These are phyloP conservation scores for Crotalaria pallida DNA, from an alignment of 306 rosid species.

Conservation along the genomic window DNA sequence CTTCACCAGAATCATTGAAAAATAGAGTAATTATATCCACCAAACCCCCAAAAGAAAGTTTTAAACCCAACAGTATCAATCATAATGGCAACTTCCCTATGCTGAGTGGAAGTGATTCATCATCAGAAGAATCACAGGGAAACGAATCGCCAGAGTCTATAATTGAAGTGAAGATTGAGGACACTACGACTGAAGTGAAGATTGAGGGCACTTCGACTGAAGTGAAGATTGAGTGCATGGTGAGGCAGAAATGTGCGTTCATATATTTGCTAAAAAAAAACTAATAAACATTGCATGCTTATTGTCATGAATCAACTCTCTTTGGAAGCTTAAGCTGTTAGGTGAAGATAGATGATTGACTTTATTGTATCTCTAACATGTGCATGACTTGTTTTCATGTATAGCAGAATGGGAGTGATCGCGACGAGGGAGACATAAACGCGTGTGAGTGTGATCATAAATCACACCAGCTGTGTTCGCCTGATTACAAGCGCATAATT, in stretches of 20 bases:
- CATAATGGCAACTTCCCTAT: conserved; percentile 6
- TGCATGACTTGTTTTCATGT: conserved; percentile 10
- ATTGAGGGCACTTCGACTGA: conserved; percentile 23
- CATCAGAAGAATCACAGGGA: conserved; percentile 49
- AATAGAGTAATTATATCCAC: conserved; percentile 69
- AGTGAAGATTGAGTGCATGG: conserved; percentile 4
- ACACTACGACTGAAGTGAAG: conserved; percentile 23
- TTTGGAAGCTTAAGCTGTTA: too few relatives aligned
- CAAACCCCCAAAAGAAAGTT: conserved; percentile 69
- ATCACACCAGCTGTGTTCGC: conserved; percentile 37
- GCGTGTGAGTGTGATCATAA: conserved; percentile 29
- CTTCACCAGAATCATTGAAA: conserved; percentile 76
- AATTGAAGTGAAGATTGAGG: conserved; percentile 35
- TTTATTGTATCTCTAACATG: too few relatives aligned
- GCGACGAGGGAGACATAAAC: conserved; percentile 38
- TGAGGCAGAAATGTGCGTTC: conserved; percentile 19
- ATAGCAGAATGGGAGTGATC: conserved; percentile 55
- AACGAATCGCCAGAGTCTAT: conserved; percentile 26
- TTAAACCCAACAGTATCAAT: conserved; percentile 25
- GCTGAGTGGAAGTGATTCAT: conserved; percentile 48
- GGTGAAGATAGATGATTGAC: too few relatives aligned
- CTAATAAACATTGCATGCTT: neutral
- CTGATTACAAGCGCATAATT: conserved; percentile 62
- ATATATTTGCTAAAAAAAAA: neutral
- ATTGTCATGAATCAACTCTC: neutral